phyloP scores from a whole-genome alignment of 164 flowering plant genomes.

The Sextonia rubra region DNA sequence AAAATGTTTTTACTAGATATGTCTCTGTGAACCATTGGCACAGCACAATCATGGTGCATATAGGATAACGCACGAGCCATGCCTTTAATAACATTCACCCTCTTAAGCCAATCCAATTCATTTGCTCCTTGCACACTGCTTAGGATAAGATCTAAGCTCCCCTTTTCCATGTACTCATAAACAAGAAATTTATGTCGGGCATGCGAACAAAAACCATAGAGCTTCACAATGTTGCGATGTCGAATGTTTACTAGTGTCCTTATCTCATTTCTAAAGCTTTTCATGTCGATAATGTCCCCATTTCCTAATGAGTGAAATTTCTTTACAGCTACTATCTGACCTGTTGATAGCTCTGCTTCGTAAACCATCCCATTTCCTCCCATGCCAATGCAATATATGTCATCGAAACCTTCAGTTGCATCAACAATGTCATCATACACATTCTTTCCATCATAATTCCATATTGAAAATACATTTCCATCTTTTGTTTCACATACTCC shows the following conservation, averaged over 20 bases:
- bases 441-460: conserved; percentile 51
- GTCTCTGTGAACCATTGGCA: conserved; percentile 18
- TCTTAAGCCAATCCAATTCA: conserved; percentile 38
- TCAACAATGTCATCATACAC: conserved; percentile 41
- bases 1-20: conserved; percentile 36
- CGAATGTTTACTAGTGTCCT: conserved; percentile 38
- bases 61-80: conserved; percentile 66
- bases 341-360: conserved; percentile 36
- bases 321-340: conserved; percentile 54
- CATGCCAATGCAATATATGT: conserved; percentile 49
- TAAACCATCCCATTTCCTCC: conserved; percentile 64
- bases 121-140: conserved; percentile 23
- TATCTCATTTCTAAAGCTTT: conserved; percentile 58
- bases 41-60: conserved; percentile 24
- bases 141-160: conserved; percentile 41
- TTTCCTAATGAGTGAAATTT: conserved; percentile 33
- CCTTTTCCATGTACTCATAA: conserved; percentile 54
- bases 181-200: conserved; percentile 41
- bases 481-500: not conserved
- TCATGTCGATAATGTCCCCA: not conserved
- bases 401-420: conserved; percentile 48
- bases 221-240: conserved; percentile 63
- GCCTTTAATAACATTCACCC: conserved; percentile 51
- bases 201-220: conserved; percentile 49
- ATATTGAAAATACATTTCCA: conserved; percentile 21